Base-by-base conservation (phyloP, 306 rosid species). In the Adenanthera pavonina region DNA sequence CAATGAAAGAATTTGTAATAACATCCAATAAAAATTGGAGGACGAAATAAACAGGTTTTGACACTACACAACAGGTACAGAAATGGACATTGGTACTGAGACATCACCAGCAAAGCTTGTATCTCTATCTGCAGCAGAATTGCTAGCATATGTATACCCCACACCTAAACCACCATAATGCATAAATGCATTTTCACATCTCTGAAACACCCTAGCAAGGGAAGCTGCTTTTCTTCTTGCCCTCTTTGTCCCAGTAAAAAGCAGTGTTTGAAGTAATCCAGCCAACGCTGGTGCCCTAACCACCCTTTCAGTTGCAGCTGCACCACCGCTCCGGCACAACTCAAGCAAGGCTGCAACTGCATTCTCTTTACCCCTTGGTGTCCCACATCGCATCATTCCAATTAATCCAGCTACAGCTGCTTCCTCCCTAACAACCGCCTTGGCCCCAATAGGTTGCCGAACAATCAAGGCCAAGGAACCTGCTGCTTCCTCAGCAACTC, bases 171-270 rank as follows among this genome's bases (percentile, higher is more conserved):
- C 94, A 11, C 96, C 94, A 82, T 79, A 91, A 88, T 89, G 94
- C 77, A 90, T 46, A 69, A 85, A 12, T 14, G 91, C 79, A 80
- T 84, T 78, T 81, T 87, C 92, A 47, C 91, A 85, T 85, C 97
- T 89, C 83, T 91, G 97, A 69, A 91, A 93, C 74, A 91, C 97
- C 81, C 93, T 86, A 44, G 93, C 93, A 47, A 93, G 91, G 4
- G 97, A 93, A 13, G 97, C 97, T 16, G 97, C 97, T 85, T 93
- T 93, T 77, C 97, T 76, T 82, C 97, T 86, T n/a, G 97, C 97
- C 72, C 97, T 86, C 84, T 91, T 93, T 46, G 97, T 93, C 17
- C 97, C 97, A 0, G 97, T 93, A 49, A 90, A 93, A 46, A 90
- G 81, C 77, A 93, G 77, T 30, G 86, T 82, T 85, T 91, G 97